phyloP scores from a whole-genome alignment of 2,329 filamentous ascomycete species.

The Calycina herbarum region DNA sequence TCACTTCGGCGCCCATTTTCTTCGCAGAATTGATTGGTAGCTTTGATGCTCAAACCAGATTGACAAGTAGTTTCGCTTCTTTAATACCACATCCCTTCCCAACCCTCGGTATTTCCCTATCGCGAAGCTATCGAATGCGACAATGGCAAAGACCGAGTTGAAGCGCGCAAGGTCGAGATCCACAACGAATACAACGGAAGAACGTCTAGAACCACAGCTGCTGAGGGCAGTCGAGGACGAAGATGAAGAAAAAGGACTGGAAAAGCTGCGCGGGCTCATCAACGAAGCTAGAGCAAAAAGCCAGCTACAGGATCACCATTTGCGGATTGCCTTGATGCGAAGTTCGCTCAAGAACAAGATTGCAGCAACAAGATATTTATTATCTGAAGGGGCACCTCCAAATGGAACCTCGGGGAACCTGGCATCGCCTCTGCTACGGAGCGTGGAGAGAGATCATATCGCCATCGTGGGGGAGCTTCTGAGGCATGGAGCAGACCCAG shows the following conservation, averaged over 20 bases:
- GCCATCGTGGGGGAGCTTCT: conserved; percentile 29
- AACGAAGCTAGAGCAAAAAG: conserved; percentile 23
- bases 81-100: neutral
- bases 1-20: neutral
- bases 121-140: neutral
- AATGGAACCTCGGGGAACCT: conserved; percentile 27
- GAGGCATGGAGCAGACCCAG: conserved; percentile 29
- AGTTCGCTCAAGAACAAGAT: conserved; percentile 31
- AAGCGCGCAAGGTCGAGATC: conserved; percentile 20
- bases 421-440: conserved; percentile 27
- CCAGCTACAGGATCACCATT: conserved; percentile 28
- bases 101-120: neutral
- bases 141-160: conserved; percentile 16
- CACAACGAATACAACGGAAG: conserved; percentile 27
- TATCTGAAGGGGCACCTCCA: conserved; percentile 27
- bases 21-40: neutral
- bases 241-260: conserved; percentile 29
- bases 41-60: neutral
- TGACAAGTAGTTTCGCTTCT: neutral
- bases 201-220: conserved; percentile 29
- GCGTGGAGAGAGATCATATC: conserved; percentile 30
- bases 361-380: conserved; percentile 27
- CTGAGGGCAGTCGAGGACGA: conserved; percentile 30
- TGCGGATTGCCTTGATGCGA: conserved; percentile 30
- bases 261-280: conserved; percentile 25